Evolutionary conservation across 495 filamentous ascomycete genomes (phyloP), one percentile per base, ranked within the genome.

Genomic region (Penicillium subrubescens): DNA sequence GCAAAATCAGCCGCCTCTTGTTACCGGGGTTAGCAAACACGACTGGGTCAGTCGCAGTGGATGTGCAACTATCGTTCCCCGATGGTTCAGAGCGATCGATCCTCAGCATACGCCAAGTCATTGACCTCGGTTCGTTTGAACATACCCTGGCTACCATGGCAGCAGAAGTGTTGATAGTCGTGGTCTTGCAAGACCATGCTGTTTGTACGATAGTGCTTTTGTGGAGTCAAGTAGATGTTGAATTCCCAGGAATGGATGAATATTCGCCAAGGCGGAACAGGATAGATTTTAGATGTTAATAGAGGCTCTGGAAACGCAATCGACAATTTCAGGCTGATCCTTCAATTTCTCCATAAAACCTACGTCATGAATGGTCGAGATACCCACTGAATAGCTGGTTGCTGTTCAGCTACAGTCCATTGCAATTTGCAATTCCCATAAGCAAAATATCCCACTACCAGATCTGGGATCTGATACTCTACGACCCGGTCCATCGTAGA

Each of bases 271-370:
- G 43, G 52, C 51, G 29, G n/a, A 60, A 27, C 25, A 41, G 21
- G 23, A 37, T 60, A 60, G 50, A 64, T 54, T 34, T 33, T 64
- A 54, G 57, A 60, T 34, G 50, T 46, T 51, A 29, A 59, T 64
- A 64, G 62, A 64, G 19, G 46, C 39, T 8, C 14, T 19, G 17
- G 50, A 35, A 29, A 51, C 12, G 11, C 25, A 48, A 33, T 34
- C 27, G 35, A 33, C 12, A 17, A 46, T 11, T 46, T 21, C 43
- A 46, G 8, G 23, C 5, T 41, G 37, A 17, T 12, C 43, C 7
- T 43, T 1, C 21, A 59, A 34, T 11, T 12, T 31, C 31, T 33
- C 25, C 11, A 12, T 12, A 39, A 33, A 4, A 29, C 23, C 17
- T 58, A 58, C 37, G 17, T 21, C 41, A 33, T 41, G 11, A 41